Evolutionary conservation across 768 basidiomycete genomes (phyloP).

Genomic region (Dentipellis sp.): DNA sequence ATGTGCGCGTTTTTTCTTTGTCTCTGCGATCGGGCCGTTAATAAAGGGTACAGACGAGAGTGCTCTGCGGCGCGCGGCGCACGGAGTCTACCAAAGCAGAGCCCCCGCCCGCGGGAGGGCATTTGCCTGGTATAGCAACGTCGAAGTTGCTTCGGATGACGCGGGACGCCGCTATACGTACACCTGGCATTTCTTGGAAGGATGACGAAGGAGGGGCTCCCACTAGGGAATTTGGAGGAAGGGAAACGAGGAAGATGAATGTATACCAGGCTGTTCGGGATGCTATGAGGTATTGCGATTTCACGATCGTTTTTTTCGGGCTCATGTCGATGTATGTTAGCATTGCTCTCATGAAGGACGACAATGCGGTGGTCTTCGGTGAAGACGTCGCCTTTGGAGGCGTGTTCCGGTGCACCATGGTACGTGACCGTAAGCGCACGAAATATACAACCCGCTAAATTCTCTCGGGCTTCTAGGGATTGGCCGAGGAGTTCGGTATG

Average conservation of each 20-base stretch:
- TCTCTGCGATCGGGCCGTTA: neutral
- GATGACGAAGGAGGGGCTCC: conserved; percentile 45
- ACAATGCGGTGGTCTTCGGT: conserved; percentile 83
- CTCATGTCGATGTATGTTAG: conserved; percentile 25
- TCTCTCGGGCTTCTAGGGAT: conserved; percentile 39
- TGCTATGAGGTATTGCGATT: conserved; percentile 61
- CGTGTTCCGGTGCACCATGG: conserved; percentile 91
- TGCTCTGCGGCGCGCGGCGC: conserved; percentile 6
- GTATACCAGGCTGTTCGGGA: conserved; percentile 88
- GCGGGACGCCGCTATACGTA: conserved; percentile 61
- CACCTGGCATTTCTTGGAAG: conserved; percentile 63
- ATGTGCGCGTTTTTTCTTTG: conserved; percentile 3
- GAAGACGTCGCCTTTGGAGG: conserved; percentile 91
- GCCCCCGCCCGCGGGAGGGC: conserved; percentile 73
- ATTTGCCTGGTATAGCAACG: conserved; percentile 61
- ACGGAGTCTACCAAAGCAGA: conserved; percentile 32
- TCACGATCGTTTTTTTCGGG: neutral
- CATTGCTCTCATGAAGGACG: conserved; percentile 78
- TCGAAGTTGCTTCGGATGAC: conserved; percentile 57
- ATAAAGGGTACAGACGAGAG: neutral
- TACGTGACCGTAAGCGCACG: conserved; percentile 19
- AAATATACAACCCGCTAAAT: neutral
- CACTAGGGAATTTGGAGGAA: conserved; percentile 48
- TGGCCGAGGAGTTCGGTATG: conserved; percentile 88
- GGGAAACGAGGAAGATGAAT: conserved; percentile 94